Evolutionary conservation across 1,284 basidiomycete species (phyloP), one percentile per base, ranked within the genome.

Genomic region (Apiotrichum sp.): DNA sequence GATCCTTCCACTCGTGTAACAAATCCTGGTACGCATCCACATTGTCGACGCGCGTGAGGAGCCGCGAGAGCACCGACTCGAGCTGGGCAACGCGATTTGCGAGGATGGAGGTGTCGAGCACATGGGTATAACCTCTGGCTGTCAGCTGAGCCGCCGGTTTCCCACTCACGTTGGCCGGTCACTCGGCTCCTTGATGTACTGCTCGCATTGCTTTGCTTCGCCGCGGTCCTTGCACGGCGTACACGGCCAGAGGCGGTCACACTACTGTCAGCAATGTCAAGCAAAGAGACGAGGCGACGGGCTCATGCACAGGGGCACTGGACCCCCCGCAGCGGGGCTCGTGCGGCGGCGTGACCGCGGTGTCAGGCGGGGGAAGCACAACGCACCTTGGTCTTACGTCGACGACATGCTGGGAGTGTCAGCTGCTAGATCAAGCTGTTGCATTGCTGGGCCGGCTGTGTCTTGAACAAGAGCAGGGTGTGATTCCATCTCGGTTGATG

Each of bases 111-210:
- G 61, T 62, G 38, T 65, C 64, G 9, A 58, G 45, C 4, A 65
- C 58, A 40, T 65, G 64, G 0, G 64, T 65, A 47, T 65, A 65
- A 14, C 64, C 64, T 1, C 64, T 65, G 57, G n/a, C 7, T 16
- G 59, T 57, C 41, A 55, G 59, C 36, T n/a, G 13, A 13, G 22
- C 22, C 22, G 22, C 22, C 22, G 22, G 22, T 22, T 22, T 22
- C 22, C 22, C 39, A 32, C 59, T 43, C 34, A 61, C 59, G 59
- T 61, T 8, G 59, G 59, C 31, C 54, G 55, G 43, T 61, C 59
- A 29, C 41, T 58, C 3, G 59, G 59, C 49, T 61, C 59, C 38
- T 58, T 58, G 45, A 61, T 50, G 36, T 58, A 61, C 16, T 58
- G 59, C 39, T 61, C 59, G 46, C 59, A 61, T 11, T 58, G 49